These are phyloP conservation scores for Kluyveromyces dobzhanskii DNA, from an alignment of 805 yeast species.

Conservation along the genomic window DNA sequence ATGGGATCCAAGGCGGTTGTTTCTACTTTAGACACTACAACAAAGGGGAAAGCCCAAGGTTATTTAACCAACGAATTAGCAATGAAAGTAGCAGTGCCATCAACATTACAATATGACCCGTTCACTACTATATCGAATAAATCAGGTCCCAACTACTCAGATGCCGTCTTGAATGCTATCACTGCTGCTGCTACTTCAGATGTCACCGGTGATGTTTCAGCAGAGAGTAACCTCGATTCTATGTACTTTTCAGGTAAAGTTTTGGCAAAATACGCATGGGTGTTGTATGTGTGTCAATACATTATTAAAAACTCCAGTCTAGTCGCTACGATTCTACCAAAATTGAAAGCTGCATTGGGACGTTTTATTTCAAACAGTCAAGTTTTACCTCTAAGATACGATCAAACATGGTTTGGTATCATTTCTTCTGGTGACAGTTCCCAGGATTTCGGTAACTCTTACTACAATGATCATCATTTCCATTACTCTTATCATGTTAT, in stretches of 20 bases:
- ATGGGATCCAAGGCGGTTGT: constrained; percentile 15
- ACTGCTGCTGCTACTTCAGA: constrained; percentile 30
- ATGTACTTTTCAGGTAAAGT: constrained; percentile 89
- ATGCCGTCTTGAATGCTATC: constrained; percentile 25
- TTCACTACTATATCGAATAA: constrained; percentile 29
- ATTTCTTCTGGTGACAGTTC: constrained; percentile 54
- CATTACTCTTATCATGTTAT: constrained; percentile 70
- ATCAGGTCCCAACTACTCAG: constrained; percentile 21
- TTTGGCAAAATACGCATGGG: constrained; percentile 83
- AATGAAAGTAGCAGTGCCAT: constrained; percentile 37
- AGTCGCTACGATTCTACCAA: constrained; percentile 43
- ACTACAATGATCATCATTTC: constrained; percentile 69
- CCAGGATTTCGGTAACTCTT: constrained; percentile 66
- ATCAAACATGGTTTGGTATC: constrained; percentile 69
- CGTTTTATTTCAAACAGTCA: constrained; percentile 67
- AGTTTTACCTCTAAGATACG: constrained; percentile 66
- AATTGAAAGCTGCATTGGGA: constrained; percentile 58
- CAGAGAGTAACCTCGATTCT: constrained; percentile 55
- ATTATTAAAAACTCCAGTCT: constrained; percentile 49
- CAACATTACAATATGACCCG: constrained; percentile 39
- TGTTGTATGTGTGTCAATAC: constrained; percentile 63
- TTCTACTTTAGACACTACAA: constrained; percentile 38
- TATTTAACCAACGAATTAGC: constrained; percentile 34
- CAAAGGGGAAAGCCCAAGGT: constrained; percentile 40
- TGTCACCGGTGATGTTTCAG: constrained; percentile 33